Evolutionary conservation across 495 filamentous ascomycete genomes (phyloP).

Genomic region (Podospora pseudocomata): DNA sequence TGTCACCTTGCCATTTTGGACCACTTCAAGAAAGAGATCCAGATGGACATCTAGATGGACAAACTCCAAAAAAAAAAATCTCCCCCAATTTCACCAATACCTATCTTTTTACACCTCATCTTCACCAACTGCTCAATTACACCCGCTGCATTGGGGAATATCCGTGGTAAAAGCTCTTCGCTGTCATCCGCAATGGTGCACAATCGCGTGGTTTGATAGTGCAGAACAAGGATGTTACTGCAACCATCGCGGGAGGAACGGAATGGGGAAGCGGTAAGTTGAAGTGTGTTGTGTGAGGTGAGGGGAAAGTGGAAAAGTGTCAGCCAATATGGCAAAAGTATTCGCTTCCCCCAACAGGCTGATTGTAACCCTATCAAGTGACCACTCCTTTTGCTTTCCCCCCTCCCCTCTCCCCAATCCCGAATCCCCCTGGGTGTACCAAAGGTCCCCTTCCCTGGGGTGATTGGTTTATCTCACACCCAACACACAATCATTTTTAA

Average conservation of each 20-base stretch:
- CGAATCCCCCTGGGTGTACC: neutral
- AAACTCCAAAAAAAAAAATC: neutral
- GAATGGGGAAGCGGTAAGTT: neutral
- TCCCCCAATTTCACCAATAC: neutral
- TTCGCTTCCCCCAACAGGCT: conserved; percentile 5
- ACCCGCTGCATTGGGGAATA: neutral
- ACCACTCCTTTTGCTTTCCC: neutral
- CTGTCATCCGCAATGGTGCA: neutral
- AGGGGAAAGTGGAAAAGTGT: neutral
- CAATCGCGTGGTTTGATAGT: neutral
- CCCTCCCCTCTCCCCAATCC: neutral
- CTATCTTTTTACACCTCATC: neutral
- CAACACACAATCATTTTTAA: neutral
- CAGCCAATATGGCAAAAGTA: conserved; percentile 6
- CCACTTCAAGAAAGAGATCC: neutral
- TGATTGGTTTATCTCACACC: neutral
- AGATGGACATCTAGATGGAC: neutral
- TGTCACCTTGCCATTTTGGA: neutral
- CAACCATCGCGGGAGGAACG: neutral
- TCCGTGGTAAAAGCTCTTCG: neutral
- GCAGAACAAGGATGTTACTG: neutral
- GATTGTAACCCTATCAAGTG: conserved; percentile 7
- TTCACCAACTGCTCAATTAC: neutral
- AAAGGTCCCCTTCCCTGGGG: neutral
- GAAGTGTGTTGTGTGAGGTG: neutral